Conservation (phyloP, 1,284 basidiomycete genomes). For the Leccinum solheimii region DNA sequence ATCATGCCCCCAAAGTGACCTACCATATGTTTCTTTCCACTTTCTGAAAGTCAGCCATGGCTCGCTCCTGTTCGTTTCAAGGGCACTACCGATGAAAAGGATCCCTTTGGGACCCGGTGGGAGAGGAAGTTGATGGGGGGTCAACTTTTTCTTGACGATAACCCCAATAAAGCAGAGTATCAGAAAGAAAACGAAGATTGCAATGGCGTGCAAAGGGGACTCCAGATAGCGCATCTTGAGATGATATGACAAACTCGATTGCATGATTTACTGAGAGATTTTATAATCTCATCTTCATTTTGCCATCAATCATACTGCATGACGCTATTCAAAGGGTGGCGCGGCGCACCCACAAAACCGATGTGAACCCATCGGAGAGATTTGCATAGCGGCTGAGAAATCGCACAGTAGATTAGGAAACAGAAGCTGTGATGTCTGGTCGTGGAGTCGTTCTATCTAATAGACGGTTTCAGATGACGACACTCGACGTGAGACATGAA, state of each 20-base stretch:
- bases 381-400: neutral
- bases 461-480: slow-evolving; percentile 9
- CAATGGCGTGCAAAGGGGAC: neutral
- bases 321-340: neutral
- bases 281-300: slow-evolving; percentile 7
- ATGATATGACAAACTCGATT: neutral
- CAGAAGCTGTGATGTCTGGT: neutral
- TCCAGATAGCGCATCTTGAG: slow-evolving; percentile 10
- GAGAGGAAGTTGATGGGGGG: slow-evolving; percentile 22
- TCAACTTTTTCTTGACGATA: slow-evolving; percentile 4
- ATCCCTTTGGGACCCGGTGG: slow-evolving; percentile 33
- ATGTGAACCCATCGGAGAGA: neutral
- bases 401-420: slow-evolving; percentile 2
- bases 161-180: slow-evolving; percentile 6
- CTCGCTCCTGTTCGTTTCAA: slow-evolving; percentile 24
- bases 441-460: neutral
- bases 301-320: neutral
- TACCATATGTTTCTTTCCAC: slow-evolving; percentile 31
- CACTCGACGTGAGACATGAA: slow-evolving; percentile 10
- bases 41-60: slow-evolving; percentile 33
- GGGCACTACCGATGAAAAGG: slow-evolving; percentile 30
- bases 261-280: neutral
- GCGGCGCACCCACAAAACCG: neutral
- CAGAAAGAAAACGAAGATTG: slow-evolving; percentile 2
- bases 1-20: neutral